phyloP scores from a whole-genome alignment of 768 basidiomycete genomes.

The Agaricus subrufescens region DNA sequence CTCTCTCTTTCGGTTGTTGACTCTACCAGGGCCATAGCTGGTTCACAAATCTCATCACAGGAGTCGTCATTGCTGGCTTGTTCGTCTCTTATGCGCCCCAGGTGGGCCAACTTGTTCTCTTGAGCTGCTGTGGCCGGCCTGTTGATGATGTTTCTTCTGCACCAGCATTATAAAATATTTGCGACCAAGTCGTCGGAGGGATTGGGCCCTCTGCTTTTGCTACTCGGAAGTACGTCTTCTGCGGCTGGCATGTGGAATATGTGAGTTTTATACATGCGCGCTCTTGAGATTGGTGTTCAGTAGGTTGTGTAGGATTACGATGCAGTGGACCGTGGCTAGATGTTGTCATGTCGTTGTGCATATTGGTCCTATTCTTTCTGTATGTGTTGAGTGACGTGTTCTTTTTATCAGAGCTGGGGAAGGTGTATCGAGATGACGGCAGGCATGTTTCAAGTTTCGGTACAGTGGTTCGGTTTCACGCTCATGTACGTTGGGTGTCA shows the following conservation, averaged over 20 bases:
- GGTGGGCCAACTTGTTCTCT: conserved; percentile 26
- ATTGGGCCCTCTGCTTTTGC: conserved; percentile 85
- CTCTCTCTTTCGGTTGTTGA: no score
- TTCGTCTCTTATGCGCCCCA: conserved; percentile 83
- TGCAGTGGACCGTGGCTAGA: conserved; percentile 60
- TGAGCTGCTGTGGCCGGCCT: background rate
- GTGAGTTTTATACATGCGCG: conserved; percentile 31
- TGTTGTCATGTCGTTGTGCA: conserved; percentile 79
- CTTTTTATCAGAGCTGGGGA: conserved; percentile 18
- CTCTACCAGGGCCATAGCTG: no score
- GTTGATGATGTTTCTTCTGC: background rate
- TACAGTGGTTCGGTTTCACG: conserved; percentile 84
- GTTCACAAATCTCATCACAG: no score
- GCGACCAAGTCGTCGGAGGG: conserved; percentile 76
- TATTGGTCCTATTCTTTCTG: conserved; percentile 7
- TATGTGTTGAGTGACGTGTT: conserved; percentile 35
- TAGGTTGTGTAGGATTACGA: background rate
- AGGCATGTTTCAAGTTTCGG: conserved; percentile 77
- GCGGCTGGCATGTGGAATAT: conserved; percentile 75
- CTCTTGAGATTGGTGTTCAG: conserved; percentile 1
- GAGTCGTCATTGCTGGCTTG: conserved; percentile 49
- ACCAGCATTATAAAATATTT: conserved; percentile 78
- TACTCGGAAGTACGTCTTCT: conserved; percentile 54
- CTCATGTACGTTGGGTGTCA: background rate
- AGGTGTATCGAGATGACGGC: conserved; percentile 76